Percentiles rank a stretch among this genome's conserved stretches.
These are phyloP conservation scores for Hydrangea macrophylla DNA, from an alignment of 148 eudicot species.

Conservation along the genomic window DNA sequence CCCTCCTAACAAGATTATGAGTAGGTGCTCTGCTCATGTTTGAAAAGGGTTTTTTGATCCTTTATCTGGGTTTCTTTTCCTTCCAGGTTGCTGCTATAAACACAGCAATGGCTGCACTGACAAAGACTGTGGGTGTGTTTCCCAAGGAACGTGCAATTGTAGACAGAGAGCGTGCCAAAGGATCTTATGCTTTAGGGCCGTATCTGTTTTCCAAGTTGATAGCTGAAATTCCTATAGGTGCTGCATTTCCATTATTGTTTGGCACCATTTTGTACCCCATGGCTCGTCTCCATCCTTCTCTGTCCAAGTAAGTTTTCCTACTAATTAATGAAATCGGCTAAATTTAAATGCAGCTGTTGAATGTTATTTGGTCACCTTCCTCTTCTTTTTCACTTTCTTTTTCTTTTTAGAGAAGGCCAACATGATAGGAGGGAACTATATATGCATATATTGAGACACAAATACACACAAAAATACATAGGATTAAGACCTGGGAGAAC, in stretches of 20 bases:
- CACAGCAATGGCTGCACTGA: constrained; percentile 99
- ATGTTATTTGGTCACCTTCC: constrained; percentile 3
- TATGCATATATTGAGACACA: too few relatives aligned
- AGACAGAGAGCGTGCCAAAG: constrained; percentile 91
- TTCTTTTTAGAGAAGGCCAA: too few relatives aligned
- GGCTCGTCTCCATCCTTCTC: constrained; percentile 89
- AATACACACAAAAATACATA: too few relatives aligned
- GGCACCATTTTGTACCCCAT: constrained; percentile 89
- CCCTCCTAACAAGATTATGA: too few relatives aligned
- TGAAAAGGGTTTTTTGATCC: background rate
- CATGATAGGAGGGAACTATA: too few relatives aligned
- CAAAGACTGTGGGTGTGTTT: constrained; percentile 93
- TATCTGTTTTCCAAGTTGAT: constrained; percentile 83
- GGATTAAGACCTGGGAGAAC: too few relatives aligned
- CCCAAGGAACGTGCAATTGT: constrained; percentile 98
- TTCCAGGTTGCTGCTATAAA: constrained; percentile 95
- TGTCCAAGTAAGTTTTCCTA: constrained; percentile 59
- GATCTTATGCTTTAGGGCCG: constrained; percentile 83
- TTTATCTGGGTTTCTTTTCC: background rate
- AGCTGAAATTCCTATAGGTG: constrained; percentile 95
- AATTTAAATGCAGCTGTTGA: background rate
- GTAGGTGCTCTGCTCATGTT: too few relatives aligned
- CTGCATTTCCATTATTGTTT: constrained; percentile 90
- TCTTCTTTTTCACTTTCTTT: too few relatives aligned
- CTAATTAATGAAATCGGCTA: background rate